Evolutionary conservation across 2,329 filamentous ascomycete genomes (phyloP), one percentile per base, ranked within the genome.

Genomic region (Aspergillus spinulosporus): DNA sequence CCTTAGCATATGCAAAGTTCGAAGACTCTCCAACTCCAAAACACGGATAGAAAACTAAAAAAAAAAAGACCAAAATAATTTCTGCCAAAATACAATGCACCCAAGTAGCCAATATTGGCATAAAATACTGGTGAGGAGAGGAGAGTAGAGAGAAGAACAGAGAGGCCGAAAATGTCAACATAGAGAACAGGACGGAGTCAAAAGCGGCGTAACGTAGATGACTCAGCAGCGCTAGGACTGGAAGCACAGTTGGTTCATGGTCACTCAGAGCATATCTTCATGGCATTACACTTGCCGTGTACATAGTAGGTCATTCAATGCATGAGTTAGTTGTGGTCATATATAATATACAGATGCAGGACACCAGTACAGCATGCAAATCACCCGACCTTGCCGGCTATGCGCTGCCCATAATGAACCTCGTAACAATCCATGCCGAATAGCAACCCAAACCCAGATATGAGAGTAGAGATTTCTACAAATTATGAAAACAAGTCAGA

Each of bases 381-480:
- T 62, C 59, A 46, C 59, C 61, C 57, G 62, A 61, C 63, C 60
- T 66, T 66, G 49, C 55, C 55, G 53, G 67, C 66, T 69, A 68
- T 72, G 66, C 65, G 66, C 53, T 64, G 58, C 62, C 67, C 63
- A 55, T 60, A 56, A 64, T 54, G 64, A 21, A 21, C 21, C 21
- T 21, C 21, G 21, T 21, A 61, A 61, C 28, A 62, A 65, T 63
- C 58, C 64, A 59, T 62, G 54, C 50, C 51, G 61, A 21, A 56
- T 62, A 52, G 62, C 54, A 54, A 58, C 60, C 44, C 49, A 29
- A 50, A 56, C 29, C 50, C 49, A 37, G 53, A 52, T 44, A 34
- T 43, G 51, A 63, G 71, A 73, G 72, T 69, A 72, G 70, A 70
- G 69, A 68, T 66, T 70, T 69, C 64, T 69, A 68, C 58, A 66